Percentiles rank a stretch among this genome's conserved stretches.
phyloP scores from a whole-genome alignment of 306 rosid species.

The Benincasa hispida region DNA sequence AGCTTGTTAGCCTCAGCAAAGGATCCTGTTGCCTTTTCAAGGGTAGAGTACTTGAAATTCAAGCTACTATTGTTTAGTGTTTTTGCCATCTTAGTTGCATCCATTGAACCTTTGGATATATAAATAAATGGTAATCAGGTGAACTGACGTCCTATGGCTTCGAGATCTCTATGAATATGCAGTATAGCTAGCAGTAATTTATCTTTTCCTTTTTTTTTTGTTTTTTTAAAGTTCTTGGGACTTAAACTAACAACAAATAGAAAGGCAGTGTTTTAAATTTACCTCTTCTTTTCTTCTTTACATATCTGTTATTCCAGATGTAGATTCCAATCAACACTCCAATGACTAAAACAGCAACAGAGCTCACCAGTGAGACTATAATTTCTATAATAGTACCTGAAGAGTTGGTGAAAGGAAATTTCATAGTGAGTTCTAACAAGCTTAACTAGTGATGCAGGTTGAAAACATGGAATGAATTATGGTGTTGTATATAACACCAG shows the following conservation, averaged over 20 bases:
- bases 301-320: slow-evolving; percentile 63
- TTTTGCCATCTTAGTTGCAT: slow-evolving; percentile 48
- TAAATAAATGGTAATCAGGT: neutral
- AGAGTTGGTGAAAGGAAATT: slow-evolving; percentile 3
- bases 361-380: slow-evolving; percentile 50
- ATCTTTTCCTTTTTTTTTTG: neutral
- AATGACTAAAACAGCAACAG: slow-evolving; percentile 41
- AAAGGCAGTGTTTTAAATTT: neutral
- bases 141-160: neutral
- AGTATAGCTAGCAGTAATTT: neutral
- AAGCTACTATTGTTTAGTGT: slow-evolving; percentile 57
- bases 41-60: slow-evolving; percentile 81
- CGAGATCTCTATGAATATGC: neutral
- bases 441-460: neutral
- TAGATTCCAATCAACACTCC: slow-evolving; percentile 43
- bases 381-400: slow-evolving; percentile 47
- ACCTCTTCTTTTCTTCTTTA: slow-evolving; percentile 86
- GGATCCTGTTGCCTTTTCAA: slow-evolving; percentile 75
- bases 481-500: too few relatives aligned
- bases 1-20: slow-evolving; percentile 56
- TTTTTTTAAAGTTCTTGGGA: neutral
- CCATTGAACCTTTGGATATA: slow-evolving; percentile 41
- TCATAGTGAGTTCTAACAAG: neutral
- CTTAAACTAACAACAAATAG: neutral
- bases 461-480: neutral